Evolutionary conservation across 306 rosid species (phyloP).

Genomic region (Trifolium pratense): DNA sequence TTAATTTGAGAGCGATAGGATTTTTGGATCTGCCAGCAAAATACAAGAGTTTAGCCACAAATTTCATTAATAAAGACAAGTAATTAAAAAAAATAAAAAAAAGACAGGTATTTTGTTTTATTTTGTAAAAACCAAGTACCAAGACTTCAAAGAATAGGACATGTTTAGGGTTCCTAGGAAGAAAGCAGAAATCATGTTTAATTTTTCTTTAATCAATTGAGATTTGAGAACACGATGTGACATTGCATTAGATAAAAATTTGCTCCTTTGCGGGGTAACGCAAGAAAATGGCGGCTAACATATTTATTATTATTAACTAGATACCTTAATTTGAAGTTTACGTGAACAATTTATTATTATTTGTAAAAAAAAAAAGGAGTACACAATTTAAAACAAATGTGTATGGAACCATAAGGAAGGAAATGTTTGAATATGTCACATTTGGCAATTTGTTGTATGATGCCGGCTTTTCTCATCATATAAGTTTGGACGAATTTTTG

Average conservation of each 20-base stretch:
- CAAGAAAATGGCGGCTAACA: not conserved
- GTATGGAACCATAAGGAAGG: not conserved
- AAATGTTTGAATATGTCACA: not conserved
- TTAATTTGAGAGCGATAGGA: not conserved
- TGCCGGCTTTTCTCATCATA: not conserved
- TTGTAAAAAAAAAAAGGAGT: no score
- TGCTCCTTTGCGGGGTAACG: not conserved
- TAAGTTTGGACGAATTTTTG: not conserved
- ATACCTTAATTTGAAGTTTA: not conserved
- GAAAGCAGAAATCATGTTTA: no score
- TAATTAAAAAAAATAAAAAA: no score
- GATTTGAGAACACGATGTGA: not conserved
- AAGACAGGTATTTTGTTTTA: not conserved
- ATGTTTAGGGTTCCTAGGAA: not conserved
- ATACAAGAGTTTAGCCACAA: not conserved
- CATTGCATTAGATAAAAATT: not conserved
- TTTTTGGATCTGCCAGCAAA: not conserved
- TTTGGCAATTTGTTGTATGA: not conserved
- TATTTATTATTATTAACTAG: no score
- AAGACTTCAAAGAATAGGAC: not conserved
- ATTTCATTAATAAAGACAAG: not conserved
- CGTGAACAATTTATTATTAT: not conserved
- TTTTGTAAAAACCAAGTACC: conserved; percentile 1
- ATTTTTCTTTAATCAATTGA: no score
- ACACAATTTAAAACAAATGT: not conserved